Evolutionary conservation across 192 early-diverging fungal genomes (phyloP).

Genomic region (Coemansia sp.): DNA sequence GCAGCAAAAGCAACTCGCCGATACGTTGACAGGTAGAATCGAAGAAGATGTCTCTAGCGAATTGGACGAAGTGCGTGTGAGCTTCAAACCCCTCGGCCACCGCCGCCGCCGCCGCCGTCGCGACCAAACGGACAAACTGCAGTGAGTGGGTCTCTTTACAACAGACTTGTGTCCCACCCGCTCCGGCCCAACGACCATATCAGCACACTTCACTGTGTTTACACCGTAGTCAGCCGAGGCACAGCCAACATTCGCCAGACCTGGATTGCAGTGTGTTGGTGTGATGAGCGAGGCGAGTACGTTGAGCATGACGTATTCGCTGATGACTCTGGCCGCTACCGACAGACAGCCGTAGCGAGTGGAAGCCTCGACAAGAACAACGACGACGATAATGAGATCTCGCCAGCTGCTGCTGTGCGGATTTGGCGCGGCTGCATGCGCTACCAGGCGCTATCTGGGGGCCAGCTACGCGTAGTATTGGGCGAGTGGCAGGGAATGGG

Average conservation of each 20-base stretch:
- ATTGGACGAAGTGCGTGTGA: slow-evolving; percentile 33
- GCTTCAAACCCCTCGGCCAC: slow-evolving; percentile 9
- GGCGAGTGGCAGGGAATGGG: slow-evolving; percentile 49
- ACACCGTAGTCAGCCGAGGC: slow-evolving; percentile 13
- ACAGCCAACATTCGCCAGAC: background rate
- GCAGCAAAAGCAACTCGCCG: slow-evolving; percentile 7
- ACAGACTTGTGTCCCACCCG: slow-evolving; percentile 31
- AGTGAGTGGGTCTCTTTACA: background rate
- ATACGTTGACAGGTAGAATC: background rate
- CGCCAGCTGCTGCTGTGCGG: slow-evolving; percentile 18
- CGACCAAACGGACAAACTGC: background rate
- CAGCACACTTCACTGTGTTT: slow-evolving; percentile 45
- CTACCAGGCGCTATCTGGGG: slow-evolving; percentile 40
- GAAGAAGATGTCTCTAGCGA: slow-evolving; percentile 19
- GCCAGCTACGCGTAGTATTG: slow-evolving; percentile 36
- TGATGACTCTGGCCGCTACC: background rate
- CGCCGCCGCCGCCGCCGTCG: too few relatives aligned
- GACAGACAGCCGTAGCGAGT: background rate
- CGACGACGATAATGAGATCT: background rate
- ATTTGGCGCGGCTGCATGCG: slow-evolving; percentile 46
- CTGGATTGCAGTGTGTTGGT: slow-evolving; percentile 52
- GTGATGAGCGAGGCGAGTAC: slow-evolving; percentile 58
- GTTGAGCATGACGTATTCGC: slow-evolving; percentile 44
- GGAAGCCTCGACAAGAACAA: background rate
- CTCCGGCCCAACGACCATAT: slow-evolving; percentile 32